These are phyloP conservation scores for Lasiosphaeris hirsuta DNA, from an alignment of 495 filamentous ascomycete species.

Conservation along the genomic window DNA sequence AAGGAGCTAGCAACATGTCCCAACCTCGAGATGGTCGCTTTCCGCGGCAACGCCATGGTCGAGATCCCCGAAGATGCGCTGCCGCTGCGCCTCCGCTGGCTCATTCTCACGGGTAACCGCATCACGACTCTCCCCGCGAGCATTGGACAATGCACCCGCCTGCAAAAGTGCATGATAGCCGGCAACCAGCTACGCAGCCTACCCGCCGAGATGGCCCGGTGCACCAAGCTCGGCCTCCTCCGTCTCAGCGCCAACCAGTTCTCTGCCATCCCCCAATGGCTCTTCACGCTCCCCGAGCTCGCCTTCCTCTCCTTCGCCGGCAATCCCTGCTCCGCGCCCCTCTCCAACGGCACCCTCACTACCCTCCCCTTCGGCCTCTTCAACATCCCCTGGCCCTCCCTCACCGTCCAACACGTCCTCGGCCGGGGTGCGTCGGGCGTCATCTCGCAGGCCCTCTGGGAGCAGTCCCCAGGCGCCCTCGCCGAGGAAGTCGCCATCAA, in stretches of 20 bases:
- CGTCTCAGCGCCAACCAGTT: conserved; percentile 42
- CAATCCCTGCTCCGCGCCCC: conserved; percentile 37
- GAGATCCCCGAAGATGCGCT: conserved; percentile 39
- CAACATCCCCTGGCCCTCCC: conserved; percentile 37
- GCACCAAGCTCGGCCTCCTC: conserved; percentile 40
- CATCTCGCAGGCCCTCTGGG: conserved; percentile 37
- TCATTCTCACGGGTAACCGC: conserved; percentile 45
- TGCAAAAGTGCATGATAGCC: conserved; percentile 45
- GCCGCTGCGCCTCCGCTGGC: conserved; percentile 39
- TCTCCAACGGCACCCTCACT: conserved; percentile 14
- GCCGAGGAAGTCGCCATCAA: conserved; percentile 44
- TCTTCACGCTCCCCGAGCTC: conserved; percentile 41
- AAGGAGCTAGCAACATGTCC: conserved; percentile 37
- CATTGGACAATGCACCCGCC: conserved; percentile 36
- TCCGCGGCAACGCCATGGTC: conserved; percentile 43
- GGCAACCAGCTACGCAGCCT: conserved; percentile 36
- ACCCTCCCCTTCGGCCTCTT: conserved; percentile 24
- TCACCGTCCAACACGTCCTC: conserved; percentile 33
- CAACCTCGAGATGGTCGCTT: conserved; percentile 43
- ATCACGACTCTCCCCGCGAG: conserved; percentile 34
- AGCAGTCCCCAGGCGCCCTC: conserved; percentile 19
- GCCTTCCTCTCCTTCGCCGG: conserved; percentile 45
- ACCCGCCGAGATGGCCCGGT: conserved; percentile 38
- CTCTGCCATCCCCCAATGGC: conserved; percentile 34
- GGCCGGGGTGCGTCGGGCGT: conserved; percentile 38